Percentiles rank a stretch among this genome's conserved stretches.
Conservation (phyloP, 352 stramenopile genomes). For the Thraustochytrium striatum region DNA sequence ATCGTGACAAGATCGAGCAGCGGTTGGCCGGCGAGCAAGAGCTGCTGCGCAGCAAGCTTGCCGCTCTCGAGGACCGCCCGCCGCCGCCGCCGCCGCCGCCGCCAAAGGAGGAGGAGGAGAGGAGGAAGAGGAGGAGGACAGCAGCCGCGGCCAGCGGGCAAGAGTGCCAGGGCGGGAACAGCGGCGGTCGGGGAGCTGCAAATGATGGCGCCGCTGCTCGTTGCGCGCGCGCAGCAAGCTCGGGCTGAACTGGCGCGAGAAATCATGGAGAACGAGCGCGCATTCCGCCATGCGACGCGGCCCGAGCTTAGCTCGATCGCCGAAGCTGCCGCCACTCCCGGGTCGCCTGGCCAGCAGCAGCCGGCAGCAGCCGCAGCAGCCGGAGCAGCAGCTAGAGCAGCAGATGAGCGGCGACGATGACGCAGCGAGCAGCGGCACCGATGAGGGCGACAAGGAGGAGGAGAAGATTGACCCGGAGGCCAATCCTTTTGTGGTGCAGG, state of each 20-base stretch:
- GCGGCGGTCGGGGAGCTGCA: slow-evolving; percentile 16
- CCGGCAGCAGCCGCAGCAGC: not conserved
- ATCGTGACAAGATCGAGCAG: not conserved
- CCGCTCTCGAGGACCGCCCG: not conserved
- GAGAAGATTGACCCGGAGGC: not conserved
- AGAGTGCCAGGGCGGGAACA: not conserved
- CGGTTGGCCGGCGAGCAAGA: not conserved
- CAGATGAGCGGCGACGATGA: not conserved
- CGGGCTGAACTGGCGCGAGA: not conserved
- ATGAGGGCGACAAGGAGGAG: not conserved
- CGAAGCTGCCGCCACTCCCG: not conserved
- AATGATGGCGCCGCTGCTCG: not conserved
- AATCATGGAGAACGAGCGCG: slow-evolving; percentile 29
- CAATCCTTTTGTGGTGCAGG: not conserved
- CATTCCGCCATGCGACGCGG: not conserved
- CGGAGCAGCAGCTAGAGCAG: too few relatives aligned
- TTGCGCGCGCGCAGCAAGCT: slow-evolving; percentile 6
- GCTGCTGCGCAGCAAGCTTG: not conserved
- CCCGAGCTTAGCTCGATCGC: not conserved
- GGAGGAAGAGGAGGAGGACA: not conserved
- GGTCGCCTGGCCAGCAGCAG: not conserved
- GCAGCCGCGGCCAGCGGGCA: not conserved
- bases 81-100: not conserved
- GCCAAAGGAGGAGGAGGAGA: not conserved
- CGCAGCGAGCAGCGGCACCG: not conserved